Evolutionary conservation across 495 filamentous ascomycete genomes (phyloP), one percentile per base, ranked within the genome.

Genomic region (Tetracladium setigerum): DNA sequence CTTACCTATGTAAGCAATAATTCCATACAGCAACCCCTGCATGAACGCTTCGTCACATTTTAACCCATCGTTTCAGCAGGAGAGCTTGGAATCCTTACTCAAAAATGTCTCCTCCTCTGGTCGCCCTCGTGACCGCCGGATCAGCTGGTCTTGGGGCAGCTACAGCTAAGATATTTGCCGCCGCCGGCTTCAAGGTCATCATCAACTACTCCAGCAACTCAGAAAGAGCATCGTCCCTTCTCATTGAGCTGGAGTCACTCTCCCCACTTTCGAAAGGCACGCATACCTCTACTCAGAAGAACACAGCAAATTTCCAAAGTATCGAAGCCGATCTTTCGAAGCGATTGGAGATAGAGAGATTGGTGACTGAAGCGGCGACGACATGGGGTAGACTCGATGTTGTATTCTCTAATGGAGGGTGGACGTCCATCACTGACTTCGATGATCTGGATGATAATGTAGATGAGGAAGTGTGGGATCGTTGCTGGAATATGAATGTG

Each of bases 61-160:
- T n/a, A n/a, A n/a, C n/a, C n/a, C n/a, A n/a, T n/a, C n/a, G n/a
- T n/a, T n/a, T n/a, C n/a, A n/a, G n/a, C n/a, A n/a, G n/a, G n/a
- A n/a, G n/a, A n/a, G n/a, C n/a, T n/a, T n/a, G n/a, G n/a, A n/a
- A n/a, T n/a, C n/a, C n/a, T n/a, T n/a, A n/a, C n/a, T n/a, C n/a
- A n/a, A n/a, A n/a, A n/a, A 14, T 59, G 59, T 42, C 41, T n/a
- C 8, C 31, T n/a, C n/a, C 31, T n/a, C 31, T 34, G 8, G 74
- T 78, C 18, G 70, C 64, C 19, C 63, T 79, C 7, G 67, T 79
- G 15, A 77, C 75, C 6, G 75, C 75, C n/a, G 67, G 69, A 19
- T 72, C 67, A 30, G 74, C 75, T n/a, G 75, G 75, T 9, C 69
- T 79, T 19, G 75, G 75, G 17, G 75, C 75, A 7, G 68, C 71